A percentile compares a stretch with the other conserved stretches of the same genome.
These are phyloP conservation scores for Proliferodiscus dingleyae DNA, from an alignment of 2,329 filamentous ascomycete genomes.

Conservation along the genomic window DNA sequence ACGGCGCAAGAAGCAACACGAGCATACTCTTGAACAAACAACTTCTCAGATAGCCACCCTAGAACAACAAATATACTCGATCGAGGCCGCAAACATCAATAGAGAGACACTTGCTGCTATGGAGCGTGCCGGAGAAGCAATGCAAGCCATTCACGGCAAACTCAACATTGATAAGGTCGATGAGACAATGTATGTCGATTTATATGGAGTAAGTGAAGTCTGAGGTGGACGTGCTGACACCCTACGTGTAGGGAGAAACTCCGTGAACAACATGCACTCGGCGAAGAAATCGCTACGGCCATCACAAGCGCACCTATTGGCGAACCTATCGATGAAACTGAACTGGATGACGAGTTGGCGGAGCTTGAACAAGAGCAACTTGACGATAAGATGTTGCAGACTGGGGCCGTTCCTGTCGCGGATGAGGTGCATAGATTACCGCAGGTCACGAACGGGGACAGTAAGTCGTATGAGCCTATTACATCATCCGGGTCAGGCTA, in stretches of 20 bases:
- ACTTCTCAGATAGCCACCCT: conserved; percentile 83
- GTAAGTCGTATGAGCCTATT: conserved; percentile 49
- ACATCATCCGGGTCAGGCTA: conserved; percentile 13
- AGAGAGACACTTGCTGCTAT: conserved; percentile 91
- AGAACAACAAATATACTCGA: conserved; percentile 92
- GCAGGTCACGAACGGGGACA: conserved; percentile 65
- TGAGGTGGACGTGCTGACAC: conserved; percentile 30
- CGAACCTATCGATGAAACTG: conserved; percentile 75
- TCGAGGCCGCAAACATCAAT: conserved; percentile 98
- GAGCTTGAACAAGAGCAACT: conserved; percentile 85
- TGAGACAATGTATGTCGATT: conserved; percentile 73
- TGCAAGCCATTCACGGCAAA: conserved; percentile 88
- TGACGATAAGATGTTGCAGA: conserved; percentile 90
- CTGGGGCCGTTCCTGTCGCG: conserved; percentile 75
- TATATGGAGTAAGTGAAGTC: background rate
- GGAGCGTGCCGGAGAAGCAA: conserved; percentile 83
- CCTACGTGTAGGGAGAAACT: conserved; percentile 67
- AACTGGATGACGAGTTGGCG: conserved; percentile 81
- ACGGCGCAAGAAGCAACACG: conserved; percentile 89
- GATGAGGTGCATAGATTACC: conserved; percentile 77
- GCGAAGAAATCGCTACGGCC: conserved; percentile 84
- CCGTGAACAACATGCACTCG: conserved; percentile 86
- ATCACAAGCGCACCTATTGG: conserved; percentile 68
- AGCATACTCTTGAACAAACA: conserved; percentile 89
- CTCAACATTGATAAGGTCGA: conserved; percentile 94